Evolutionary conservation across 1,139 yeast genomes (phyloP).

Genomic region (Yamadazyma atmosphaerica): DNA sequence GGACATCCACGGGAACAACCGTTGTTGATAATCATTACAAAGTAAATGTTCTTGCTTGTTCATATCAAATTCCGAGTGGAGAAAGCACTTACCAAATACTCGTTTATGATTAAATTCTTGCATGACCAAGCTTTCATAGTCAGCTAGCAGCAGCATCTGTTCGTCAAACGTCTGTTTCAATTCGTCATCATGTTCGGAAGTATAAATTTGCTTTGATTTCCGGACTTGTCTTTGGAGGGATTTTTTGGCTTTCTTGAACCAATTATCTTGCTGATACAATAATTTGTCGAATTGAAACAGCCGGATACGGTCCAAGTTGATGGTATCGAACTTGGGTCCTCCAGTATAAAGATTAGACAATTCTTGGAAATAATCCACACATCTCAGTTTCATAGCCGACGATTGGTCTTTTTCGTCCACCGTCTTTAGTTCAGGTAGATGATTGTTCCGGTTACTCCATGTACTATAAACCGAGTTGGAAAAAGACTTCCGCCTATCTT

Average conservation of each 20-base stretch:
- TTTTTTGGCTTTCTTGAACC: slow-evolving; percentile 23
- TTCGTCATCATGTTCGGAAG: slow-evolving; percentile 13
- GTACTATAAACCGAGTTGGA: slow-evolving; percentile 16
- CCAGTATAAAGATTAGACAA: slow-evolving; percentile 12
- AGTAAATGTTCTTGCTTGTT: slow-evolving; percentile 4
- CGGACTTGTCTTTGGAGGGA: slow-evolving; percentile 14
- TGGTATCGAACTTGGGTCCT: slow-evolving; percentile 13
- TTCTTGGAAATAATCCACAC: slow-evolving; percentile 13
- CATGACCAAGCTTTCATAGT: slow-evolving; percentile 22
- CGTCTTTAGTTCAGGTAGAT: no score
- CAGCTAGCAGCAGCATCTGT: slow-evolving; percentile 16
- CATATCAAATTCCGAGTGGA: slow-evolving; percentile 7
- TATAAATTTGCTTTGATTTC: slow-evolving; percentile 14
- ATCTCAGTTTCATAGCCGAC: neutral
- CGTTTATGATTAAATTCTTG: slow-evolving; percentile 27
- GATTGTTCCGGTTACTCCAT: slow-evolving; percentile 12
- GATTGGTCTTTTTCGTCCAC: no score
- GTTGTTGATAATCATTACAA: slow-evolving; percentile 15
- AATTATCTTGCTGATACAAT: slow-evolving; percentile 27
- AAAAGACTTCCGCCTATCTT: slow-evolving; percentile 12
- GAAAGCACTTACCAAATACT: slow-evolving; percentile 32
- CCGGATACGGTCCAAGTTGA: slow-evolving; percentile 20
- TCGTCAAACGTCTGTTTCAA: slow-evolving; percentile 15
- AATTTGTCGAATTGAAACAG: slow-evolving; percentile 19
- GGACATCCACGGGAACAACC: slow-evolving; percentile 25